Conservation (phyloP, 495 filamentous ascomycete species). For the Clavariopsis aquatica region DNA sequence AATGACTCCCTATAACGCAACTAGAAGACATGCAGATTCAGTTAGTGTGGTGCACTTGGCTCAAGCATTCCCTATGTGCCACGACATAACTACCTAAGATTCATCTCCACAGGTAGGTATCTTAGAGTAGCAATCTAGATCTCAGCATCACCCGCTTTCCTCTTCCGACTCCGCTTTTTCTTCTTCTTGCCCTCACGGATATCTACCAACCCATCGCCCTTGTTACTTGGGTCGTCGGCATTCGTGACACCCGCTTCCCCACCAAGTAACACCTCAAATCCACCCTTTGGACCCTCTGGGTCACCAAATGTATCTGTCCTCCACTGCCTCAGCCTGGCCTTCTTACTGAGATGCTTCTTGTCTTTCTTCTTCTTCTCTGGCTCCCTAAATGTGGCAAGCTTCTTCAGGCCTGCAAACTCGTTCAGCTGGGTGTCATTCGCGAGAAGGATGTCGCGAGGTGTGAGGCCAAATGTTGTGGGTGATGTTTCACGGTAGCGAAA, state of each 20-base stretch:
- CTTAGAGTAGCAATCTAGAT: background rate
- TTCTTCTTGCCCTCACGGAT: slow-evolving; percentile 24
- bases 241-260: slow-evolving; percentile 4
- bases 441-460: slow-evolving; percentile 85
- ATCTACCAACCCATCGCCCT: slow-evolving; percentile 17
- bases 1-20: too few relatives aligned
- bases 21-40: too few relatives aligned
- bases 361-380: slow-evolving; percentile 83
- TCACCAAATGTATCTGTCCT: slow-evolving; percentile 87
- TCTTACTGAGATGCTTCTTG: slow-evolving; percentile 85
- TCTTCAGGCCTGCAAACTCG: slow-evolving; percentile 89
- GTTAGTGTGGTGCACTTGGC: too few relatives aligned
- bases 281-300: slow-evolving; percentile 58
- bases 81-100: background rate
- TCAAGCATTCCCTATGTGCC: too few relatives aligned
- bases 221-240: slow-evolving; percentile 9
- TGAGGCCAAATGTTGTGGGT: slow-evolving; percentile 84
- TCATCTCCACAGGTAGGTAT: background rate
- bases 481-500: slow-evolving; percentile 96
- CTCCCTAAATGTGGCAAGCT: slow-evolving; percentile 86
- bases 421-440: slow-evolving; percentile 86
- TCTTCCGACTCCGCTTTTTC: slow-evolving; percentile 40
- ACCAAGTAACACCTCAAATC: slow-evolving; percentile 37
- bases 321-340: slow-evolving; percentile 86
- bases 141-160: slow-evolving; percentile 19